Conservation (phyloP, 2,329 filamentous ascomycete species). For the Cryphonectria carpinicola region DNA sequence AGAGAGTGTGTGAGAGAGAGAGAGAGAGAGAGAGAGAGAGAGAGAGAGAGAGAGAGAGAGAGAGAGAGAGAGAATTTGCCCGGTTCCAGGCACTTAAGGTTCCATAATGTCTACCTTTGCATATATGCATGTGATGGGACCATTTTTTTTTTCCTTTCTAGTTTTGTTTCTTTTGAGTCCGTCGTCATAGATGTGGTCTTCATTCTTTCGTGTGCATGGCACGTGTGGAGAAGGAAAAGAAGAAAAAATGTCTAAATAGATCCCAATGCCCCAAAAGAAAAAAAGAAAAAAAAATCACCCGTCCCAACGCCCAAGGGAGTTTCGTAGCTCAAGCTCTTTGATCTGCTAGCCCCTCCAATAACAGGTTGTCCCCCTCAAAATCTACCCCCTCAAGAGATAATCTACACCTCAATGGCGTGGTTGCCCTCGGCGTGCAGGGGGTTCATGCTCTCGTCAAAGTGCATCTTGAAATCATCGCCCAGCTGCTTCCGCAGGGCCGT, state of each 20-base stretch:
- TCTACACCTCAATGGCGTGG: constrained; percentile 25
- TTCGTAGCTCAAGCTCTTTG: not conserved
- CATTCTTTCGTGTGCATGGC: not conserved
- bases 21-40: too few species aligned
- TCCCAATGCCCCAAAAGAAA: not conserved
- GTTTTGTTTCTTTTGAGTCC: not conserved
- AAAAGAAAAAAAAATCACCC: not conserved
- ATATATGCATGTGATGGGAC: not conserved
- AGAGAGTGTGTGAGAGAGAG: too few species aligned
- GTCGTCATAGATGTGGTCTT: not conserved
- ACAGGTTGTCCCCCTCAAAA: not conserved
- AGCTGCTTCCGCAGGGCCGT: constrained; percentile 70
- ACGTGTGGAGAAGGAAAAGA: not conserved
- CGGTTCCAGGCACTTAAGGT: too few species aligned
- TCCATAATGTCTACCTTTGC: not conserved
- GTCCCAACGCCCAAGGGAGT: not conserved
- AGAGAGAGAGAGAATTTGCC: too few species aligned
- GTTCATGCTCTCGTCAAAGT: constrained; percentile 73
- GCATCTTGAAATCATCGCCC: constrained; percentile 74
- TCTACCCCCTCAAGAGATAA: too few species aligned
- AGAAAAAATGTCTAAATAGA: not conserved
- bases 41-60: too few species aligned
- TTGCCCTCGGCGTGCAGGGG: constrained; percentile 42
- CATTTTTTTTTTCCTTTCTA: too few species aligned
- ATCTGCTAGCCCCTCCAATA: not conserved